Conservation (phyloP, 1,139 yeast species). For the Wickerhamiella pararugosa region DNA sequence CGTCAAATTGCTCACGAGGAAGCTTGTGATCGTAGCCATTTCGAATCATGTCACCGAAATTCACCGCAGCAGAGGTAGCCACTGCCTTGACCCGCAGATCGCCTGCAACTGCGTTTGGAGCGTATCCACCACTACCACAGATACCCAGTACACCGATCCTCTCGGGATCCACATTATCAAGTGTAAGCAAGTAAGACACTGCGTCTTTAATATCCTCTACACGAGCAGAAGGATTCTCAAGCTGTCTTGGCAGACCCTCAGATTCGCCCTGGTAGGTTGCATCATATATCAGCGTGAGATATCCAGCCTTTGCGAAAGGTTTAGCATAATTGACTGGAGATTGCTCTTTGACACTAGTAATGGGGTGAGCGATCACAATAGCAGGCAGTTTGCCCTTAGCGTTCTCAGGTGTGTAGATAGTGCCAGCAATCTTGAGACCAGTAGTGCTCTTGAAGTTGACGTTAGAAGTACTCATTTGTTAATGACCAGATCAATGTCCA, state of each 20-base stretch:
- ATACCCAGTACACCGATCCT: slow-evolving; percentile 11
- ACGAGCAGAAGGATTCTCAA: slow-evolving; percentile 12
- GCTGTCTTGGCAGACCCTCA: slow-evolving; percentile 11
- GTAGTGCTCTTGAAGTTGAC: too few relatives aligned
- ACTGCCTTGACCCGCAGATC: slow-evolving; percentile 12
- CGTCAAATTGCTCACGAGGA: not conserved
- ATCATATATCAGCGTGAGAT: slow-evolving; percentile 11
- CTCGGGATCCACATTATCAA: slow-evolving; percentile 7
- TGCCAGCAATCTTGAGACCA: too few relatives aligned
- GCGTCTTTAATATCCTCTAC: slow-evolving; percentile 12
- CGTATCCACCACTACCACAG: slow-evolving; percentile 14
- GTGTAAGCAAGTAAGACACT: slow-evolving; percentile 9
- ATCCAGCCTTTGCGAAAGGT: slow-evolving; percentile 11
- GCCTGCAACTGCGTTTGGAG: slow-evolving; percentile 9
- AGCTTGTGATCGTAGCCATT: slow-evolving; percentile 2
- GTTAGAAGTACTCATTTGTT: too few relatives aligned
- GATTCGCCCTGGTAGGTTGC: slow-evolving; percentile 14
- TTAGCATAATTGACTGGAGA: slow-evolving; percentile 12
- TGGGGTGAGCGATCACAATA: slow-evolving; percentile 9
- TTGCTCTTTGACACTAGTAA: slow-evolving; percentile 12
- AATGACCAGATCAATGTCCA: too few relatives aligned
- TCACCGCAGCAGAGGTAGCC: slow-evolving; percentile 1
- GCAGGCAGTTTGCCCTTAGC: slow-evolving; percentile 7
- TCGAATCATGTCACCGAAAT: not conserved
- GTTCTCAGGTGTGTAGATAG: not conserved